These are phyloP conservation scores for Heterotrichella gracilis DNA, from an alignment of 352 stramenopile species.

Conservation along the genomic window DNA sequence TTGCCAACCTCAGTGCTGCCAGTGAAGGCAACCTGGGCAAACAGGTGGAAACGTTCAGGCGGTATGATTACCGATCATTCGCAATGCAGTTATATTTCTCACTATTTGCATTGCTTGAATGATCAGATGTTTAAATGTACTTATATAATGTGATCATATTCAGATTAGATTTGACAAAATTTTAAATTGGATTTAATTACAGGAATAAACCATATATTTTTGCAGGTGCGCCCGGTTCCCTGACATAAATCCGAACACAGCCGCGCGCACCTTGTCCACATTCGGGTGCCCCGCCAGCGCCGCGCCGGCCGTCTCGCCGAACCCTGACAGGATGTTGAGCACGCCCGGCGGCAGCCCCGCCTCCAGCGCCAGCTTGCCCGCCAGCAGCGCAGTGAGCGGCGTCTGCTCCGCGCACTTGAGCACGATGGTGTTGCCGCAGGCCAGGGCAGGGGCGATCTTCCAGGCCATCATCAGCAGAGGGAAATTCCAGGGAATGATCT, in stretches of 20 bases:
- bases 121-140: too few species aligned
- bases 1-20: conserved; percentile 26
- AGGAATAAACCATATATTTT: too few species aligned
- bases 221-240: too few species aligned
- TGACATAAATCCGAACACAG: too few species aligned
- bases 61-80: too few species aligned
- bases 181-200: too few species aligned
- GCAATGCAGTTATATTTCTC: too few species aligned
- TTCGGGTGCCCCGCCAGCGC: conserved; percentile 21
- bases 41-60: too few species aligned
- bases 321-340: conserved; percentile 27
- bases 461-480: conserved; percentile 30
- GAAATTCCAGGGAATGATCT: conserved; percentile 44
- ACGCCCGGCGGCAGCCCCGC: conserved; percentile 28
- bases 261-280: conserved; percentile 29
- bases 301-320: conserved; percentile 23
- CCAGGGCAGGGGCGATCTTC: conserved; percentile 30
- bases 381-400: conserved; percentile 25
- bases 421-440: conserved; percentile 52
- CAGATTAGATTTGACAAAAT: too few species aligned
- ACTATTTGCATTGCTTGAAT: too few species aligned
- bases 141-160: too few species aligned
- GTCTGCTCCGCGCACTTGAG: conserved; percentile 51
- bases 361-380: conserved; percentile 24
- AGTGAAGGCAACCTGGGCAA: conserved; percentile 29